Evolutionary conservation across 179 eudicot species (phyloP), one percentile per base, ranked within the genome.

Genomic region (Silene coronaria): DNA sequence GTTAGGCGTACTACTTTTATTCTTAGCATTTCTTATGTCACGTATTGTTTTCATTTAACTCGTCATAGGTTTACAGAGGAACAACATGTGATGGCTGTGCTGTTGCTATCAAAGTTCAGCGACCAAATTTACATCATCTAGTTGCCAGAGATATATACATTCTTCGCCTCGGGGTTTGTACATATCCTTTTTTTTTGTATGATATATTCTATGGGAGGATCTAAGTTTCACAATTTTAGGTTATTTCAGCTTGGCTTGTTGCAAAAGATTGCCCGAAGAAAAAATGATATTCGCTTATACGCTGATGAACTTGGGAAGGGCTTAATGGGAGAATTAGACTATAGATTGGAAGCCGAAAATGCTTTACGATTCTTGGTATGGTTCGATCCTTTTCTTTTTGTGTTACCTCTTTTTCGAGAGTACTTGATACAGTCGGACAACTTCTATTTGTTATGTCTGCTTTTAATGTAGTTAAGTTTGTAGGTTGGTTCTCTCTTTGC

Each of bases 221-320:
- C 74, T 78, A 70, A 81, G 63, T 75, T 75, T 73, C 65, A 80
- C 51, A 51, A 81, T 67, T 81, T 77, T 83, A 67, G 85, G 83
- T 80, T 83, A 71, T 84, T 88, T 82, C 90, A 96, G 99, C 89
- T 96, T 77, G 90, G 90, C 55, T 42, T 90, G 48, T 70, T 96
- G 80, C 89, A 85, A 81, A 91, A 87, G 87, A 80, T 96, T 67
- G 85, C 92, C 66, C 91, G 89, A 77, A 91, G 96, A 61, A 87
- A 83, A 85, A 91, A 80, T 77, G 99, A 96, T 83, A 88, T 85
- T 76, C 90, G 92, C 70, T 81, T 89, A 73, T 96, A 96, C 84
- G 99, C 97, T 65, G 99, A 96, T 79, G 99, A 96, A 82, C 96
- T 96, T 38, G 99, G 99, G 74, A 93, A 85, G 89, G 99, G 99